Base-by-base conservation (phyloP, 2,329 filamentous ascomycete species). In the Hymenoscyphus occultus region DNA sequence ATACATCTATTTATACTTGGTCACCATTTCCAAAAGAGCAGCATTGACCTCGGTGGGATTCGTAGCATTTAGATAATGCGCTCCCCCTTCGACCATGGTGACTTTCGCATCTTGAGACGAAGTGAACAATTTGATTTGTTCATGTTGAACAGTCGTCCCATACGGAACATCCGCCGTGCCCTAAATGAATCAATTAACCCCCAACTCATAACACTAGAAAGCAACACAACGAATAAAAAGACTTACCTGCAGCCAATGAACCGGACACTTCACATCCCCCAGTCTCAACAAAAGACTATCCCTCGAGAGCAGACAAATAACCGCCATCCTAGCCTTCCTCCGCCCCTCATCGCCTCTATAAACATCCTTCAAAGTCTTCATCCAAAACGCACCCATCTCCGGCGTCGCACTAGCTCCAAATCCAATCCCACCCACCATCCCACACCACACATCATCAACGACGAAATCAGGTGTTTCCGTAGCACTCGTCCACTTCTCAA, bases 101-200 rank as follows among this genome's bases (percentile, higher is more conserved):
- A 84, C 67, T 5, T 77, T 80, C 5, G 78, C 78, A 67, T 82
- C 79, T 9, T 76, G 76, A 2, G 81, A 78, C 0, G 76, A 76
- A 0, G 78, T 82, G 68, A 85, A 84, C 7, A 82, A 73, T 72
- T 82, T 78, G 67, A 84, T 82, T 35, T 85, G 80, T 71, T 84
- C 81, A 10, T 72, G 68, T 0, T 81, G 78, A 19, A 81, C 71
- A 2, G 67, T 71, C 1, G 73, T 72, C 3, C 78, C 75, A 68
- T 78, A 84, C 0, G 81, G 78, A 0, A 75, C 75, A 67, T 84
- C 82, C 2, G 77, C 76, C 2, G 78, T 78, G 16, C 81, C 81
- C 31, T 58, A 39, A 35, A 35, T 5, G 0, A 5, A 35, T 35
- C 5, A 35, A 35, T 35, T 9, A 35, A 10, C 2, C 5, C 35